Evolutionary conservation across 345 rosid species (phyloP).

Genomic region (Gossypium anomalum): DNA sequence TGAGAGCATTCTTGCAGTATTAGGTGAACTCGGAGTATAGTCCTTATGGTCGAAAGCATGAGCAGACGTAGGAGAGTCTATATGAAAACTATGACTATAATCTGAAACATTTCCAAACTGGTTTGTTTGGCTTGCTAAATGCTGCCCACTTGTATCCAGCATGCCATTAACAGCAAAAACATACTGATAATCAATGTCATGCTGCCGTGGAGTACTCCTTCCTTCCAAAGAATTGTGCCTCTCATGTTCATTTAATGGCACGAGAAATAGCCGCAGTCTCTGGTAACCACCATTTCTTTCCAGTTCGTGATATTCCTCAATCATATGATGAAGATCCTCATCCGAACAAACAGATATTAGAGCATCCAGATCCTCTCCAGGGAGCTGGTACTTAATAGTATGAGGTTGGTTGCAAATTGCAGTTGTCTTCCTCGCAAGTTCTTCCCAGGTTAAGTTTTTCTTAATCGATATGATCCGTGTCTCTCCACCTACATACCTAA

Average conservation of each 20-base stretch:
- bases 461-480: slow-evolving; percentile 70
- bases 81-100: slow-evolving; percentile 36
- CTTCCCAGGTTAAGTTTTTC: slow-evolving; percentile 46
- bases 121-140: slow-evolving; percentile 41
- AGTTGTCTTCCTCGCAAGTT: slow-evolving; percentile 57
- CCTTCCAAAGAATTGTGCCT: slow-evolving; percentile 49
- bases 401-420: slow-evolving; percentile 66
- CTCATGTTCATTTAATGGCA: slow-evolving; percentile 48
- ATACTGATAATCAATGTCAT: slow-evolving; percentile 50
- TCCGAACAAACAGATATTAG: slow-evolving; percentile 72
- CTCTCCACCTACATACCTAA: slow-evolving; percentile 90
- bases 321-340: slow-evolving; percentile 82
- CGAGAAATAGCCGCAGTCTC: slow-evolving; percentile 69
- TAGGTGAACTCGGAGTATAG: slow-evolving; percentile 34
- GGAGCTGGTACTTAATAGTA: slow-evolving; percentile 85
- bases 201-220: slow-evolving; percentile 31
- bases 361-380: slow-evolving; percentile 91
- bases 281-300: slow-evolving; percentile 62
- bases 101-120: slow-evolving; percentile 49
- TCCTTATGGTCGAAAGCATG: slow-evolving; percentile 45
- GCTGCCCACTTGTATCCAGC: slow-evolving; percentile 46
- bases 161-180: slow-evolving; percentile 70
- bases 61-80: slow-evolving; percentile 45
- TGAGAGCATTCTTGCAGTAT: slow-evolving; percentile 22
- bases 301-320: slow-evolving; percentile 71